Evolutionary conservation across 345 rosid species (phyloP).

Genomic region (Sonneratia alba): DNA sequence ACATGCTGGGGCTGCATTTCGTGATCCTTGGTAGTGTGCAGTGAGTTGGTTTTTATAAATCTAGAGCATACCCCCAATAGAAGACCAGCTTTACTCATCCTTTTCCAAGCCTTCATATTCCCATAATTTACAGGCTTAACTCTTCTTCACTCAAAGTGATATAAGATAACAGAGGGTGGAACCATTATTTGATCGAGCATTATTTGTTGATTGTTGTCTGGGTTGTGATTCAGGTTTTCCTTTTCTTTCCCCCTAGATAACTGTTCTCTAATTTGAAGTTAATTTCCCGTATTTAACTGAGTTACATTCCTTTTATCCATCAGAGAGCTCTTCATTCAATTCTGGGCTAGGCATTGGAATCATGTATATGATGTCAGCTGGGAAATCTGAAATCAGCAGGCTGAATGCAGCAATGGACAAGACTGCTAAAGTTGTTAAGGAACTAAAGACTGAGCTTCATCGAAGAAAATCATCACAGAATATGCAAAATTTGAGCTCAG

Average conservation of each 20-base stretch:
- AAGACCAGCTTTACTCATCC: neutral
- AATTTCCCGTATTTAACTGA: neutral
- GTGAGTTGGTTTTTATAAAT: no score
- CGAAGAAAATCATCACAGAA: slow-evolving; percentile 33
- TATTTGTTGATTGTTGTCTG: neutral
- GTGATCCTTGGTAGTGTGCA: neutral
- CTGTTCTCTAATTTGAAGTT: neutral
- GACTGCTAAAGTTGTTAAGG: slow-evolving; percentile 58
- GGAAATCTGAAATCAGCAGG: slow-evolving; percentile 54
- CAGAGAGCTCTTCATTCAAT: slow-evolving; percentile 49
- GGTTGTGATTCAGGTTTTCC: neutral
- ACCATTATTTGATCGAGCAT: no score
- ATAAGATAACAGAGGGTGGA: no score
- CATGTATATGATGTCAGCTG: slow-evolving; percentile 75
- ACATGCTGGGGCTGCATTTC: neutral
- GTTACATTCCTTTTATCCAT: slow-evolving; percentile 1
- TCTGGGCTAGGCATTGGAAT: slow-evolving; percentile 66
- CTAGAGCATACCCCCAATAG: neutral
- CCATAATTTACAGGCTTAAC: neutral
- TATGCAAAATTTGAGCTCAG: slow-evolving; percentile 14
- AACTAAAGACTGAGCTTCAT: slow-evolving; percentile 52
- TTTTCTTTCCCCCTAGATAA: neutral
- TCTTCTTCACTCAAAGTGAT: neutral
- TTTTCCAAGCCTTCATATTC: neutral
- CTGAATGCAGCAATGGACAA: slow-evolving; percentile 54